These are phyloP conservation scores for Moelleriella libera DNA, from an alignment of 2,329 filamentous ascomycete genomes.

Conservation along the genomic window DNA sequence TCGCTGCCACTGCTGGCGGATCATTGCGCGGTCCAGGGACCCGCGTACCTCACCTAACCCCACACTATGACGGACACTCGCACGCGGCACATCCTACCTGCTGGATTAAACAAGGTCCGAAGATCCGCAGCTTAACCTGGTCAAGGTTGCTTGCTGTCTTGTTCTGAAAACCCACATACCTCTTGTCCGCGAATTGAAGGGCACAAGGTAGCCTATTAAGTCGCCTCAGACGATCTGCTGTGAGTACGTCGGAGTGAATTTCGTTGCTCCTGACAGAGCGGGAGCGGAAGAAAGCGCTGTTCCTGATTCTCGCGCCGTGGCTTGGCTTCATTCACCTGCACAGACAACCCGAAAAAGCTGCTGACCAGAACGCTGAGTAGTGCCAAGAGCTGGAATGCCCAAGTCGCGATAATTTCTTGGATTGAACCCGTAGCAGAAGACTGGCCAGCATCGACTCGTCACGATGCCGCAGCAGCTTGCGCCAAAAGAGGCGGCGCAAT, in stretches of 20 bases:
- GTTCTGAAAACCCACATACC: not conserved
- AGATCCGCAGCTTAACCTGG: conserved; percentile 7
- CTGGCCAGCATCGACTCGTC: not conserved
- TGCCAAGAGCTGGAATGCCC: no score
- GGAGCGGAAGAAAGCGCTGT: no score
- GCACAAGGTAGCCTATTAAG: no score
- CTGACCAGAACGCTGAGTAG: no score
- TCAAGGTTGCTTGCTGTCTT: not conserved
- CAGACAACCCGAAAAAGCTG: no score
- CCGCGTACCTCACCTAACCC: not conserved
- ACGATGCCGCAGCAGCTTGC: conserved; percentile 59
- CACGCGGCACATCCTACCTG: not conserved
- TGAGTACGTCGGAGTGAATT: not conserved
- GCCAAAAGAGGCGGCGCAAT: conserved; percentile 87
- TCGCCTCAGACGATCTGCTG: not conserved
- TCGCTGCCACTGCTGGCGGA: not conserved
- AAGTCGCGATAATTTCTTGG: no score
- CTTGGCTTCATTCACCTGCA: no score
- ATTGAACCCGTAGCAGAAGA: no score
- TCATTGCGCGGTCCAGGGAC: not conserved
- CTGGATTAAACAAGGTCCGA: conserved; percentile 9
- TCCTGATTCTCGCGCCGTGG: no score
- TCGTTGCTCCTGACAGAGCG: no score
- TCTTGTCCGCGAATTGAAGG: not conserved
- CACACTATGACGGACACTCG: not conserved